phyloP scores from a whole-genome alignment of 148 eudicot genomes.

The Salicornia ramosissima region DNA sequence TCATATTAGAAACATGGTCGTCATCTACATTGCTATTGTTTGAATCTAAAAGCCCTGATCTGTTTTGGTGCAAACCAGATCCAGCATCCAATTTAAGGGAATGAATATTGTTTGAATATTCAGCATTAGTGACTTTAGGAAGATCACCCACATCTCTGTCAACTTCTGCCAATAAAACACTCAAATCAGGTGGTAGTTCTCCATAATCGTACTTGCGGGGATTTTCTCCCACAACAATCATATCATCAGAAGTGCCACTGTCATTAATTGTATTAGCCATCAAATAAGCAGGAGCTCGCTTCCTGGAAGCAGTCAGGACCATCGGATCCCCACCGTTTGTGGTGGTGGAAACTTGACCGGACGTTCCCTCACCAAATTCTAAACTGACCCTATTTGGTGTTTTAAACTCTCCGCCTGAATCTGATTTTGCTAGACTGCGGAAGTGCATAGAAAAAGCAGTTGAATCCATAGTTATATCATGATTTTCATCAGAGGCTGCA shows the following conservation, averaged over 20 bases:
- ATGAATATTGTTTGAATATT: slow-evolving; percentile 31
- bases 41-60: slow-evolving; percentile 6
- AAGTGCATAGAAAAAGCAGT: slow-evolving; percentile 92
- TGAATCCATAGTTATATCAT: slow-evolving; percentile 96
- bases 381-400: slow-evolving; percentile 58
- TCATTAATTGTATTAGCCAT: slow-evolving; percentile 35
- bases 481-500: slow-evolving; percentile 64
- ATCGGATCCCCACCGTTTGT: slow-evolving; percentile 48
- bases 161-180: slow-evolving; percentile 62
- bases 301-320: slow-evolving; percentile 52
- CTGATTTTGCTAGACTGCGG: slow-evolving; percentile 79
- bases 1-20: slow-evolving; percentile 7
- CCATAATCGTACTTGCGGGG: slow-evolving; percentile 64
- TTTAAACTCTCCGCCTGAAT: slow-evolving; percentile 64
- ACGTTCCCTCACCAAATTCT: slow-evolving; percentile 70
- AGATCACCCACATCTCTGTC: slow-evolving; percentile 36
- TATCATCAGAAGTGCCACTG: slow-evolving; percentile 60
- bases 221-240: slow-evolving; percentile 77
- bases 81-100: slow-evolving; percentile 1
- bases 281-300: slow-evolving; percentile 24
- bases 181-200: slow-evolving; percentile 58
- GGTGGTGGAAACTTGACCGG: slow-evolving; percentile 33
- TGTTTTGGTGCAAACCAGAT: background rate
- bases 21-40: slow-evolving; percentile 20
- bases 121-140: slow-evolving; percentile 24